A percentile compares a stretch with the other conserved stretches of the same genome.
Conservation (phyloP, 306 rosid genomes). For the Cucurbita moschata region DNA sequence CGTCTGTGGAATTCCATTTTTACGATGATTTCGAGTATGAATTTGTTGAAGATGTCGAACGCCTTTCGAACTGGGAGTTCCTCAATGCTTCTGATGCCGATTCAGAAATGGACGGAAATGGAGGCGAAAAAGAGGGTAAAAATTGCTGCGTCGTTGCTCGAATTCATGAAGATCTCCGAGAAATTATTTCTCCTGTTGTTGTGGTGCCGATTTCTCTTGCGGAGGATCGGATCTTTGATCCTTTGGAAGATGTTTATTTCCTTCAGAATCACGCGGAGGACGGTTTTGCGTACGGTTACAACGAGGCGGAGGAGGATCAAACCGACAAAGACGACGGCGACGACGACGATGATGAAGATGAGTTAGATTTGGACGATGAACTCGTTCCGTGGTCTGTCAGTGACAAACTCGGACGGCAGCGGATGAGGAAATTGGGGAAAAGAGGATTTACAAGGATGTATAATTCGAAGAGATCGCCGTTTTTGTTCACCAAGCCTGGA, state of each 20-base stretch:
- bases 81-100: conserved; percentile 19
- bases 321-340: not conserved
- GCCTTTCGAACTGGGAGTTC: conserved; percentile 44
- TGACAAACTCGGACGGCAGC: conserved; percentile 46
- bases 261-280: not conserved
- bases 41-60: conserved; percentile 5
- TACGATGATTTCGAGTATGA: conserved; percentile 7
- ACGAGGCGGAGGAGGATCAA: not conserved
- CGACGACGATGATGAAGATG: conserved; percentile 10
- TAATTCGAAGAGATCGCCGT: conserved; percentile 42
- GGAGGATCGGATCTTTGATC: conserved; percentile 3
- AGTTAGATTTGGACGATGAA: conserved; percentile 57
- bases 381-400: conserved; percentile 75
- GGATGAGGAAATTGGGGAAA: conserved; percentile 90
- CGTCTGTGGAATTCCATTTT: not conserved
- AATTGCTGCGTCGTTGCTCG: not conserved
- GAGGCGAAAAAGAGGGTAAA: not conserved
- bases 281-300: not conserved
- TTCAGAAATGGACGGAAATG: not conserved
- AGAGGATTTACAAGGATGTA: conserved; percentile 54
- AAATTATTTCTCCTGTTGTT: conserved; percentile 15
- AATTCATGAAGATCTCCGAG: conserved; percentile 17
- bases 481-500: conserved; percentile 50
- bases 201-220: conserved; percentile 6
- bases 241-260: not conserved